Evolutionary conservation across 2,329 filamentous ascomycete species (phyloP).

Genomic region (Neofusicoccum ribis): DNA sequence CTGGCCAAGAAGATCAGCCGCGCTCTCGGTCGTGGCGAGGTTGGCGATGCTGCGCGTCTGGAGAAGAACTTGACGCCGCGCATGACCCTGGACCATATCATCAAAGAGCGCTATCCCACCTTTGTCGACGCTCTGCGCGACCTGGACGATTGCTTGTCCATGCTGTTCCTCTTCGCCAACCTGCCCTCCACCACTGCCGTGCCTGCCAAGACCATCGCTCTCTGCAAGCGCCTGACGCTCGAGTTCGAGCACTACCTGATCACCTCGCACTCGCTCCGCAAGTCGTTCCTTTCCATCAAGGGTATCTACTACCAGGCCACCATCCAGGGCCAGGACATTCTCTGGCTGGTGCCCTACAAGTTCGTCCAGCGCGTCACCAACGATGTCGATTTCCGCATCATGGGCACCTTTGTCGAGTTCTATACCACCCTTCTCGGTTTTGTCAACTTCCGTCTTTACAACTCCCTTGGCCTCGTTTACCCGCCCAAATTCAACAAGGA

Average conservation of each 20-base stretch:
- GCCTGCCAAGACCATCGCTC: constrained; percentile 90
- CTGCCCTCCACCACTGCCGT: constrained; percentile 87
- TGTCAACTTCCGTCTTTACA: constrained; percentile 94
- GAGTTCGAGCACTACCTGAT: constrained; percentile 99
- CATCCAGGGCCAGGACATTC: constrained; percentile 92
- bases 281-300: constrained; percentile 98
- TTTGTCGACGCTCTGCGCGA: constrained; percentile 93
- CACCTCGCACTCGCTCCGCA: constrained; percentile 83
- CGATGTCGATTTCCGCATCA: constrained; percentile 97
- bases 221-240: constrained; percentile 87
- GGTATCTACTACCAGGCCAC: constrained; percentile 99
- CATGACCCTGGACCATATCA: constrained; percentile 92
- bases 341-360: constrained; percentile 97
- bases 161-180: constrained; percentile 97
- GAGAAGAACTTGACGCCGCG: constrained; percentile 89
- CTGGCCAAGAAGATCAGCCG: constrained; percentile 97
- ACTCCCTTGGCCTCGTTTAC: constrained; percentile 86
- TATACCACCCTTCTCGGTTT: constrained; percentile 96
- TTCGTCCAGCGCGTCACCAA: constrained; percentile 94
- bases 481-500: constrained; percentile 87
- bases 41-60: constrained; percentile 80
- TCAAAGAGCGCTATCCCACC: constrained; percentile 96
- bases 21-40: constrained; percentile 88
- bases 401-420: constrained; percentile 98
- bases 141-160: constrained; percentile 92